These are phyloP conservation scores for Candida tallmaniae DNA, from an alignment of 805 yeast species.

Conservation along the genomic window DNA sequence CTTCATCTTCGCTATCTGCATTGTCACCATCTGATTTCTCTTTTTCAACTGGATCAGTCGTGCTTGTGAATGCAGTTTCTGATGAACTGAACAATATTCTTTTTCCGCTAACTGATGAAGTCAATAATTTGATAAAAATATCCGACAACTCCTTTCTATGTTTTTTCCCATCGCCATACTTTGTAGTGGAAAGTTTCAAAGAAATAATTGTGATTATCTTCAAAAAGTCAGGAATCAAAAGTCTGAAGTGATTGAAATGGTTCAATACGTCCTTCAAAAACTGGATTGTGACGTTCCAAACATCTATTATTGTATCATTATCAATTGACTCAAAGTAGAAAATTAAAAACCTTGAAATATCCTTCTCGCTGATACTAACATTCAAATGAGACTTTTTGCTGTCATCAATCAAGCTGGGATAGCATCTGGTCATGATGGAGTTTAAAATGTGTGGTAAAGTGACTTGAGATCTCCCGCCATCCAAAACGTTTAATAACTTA, in stretches of 20 bases:
- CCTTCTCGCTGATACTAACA: conserved; percentile 41
- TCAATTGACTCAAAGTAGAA: conserved; percentile 64
- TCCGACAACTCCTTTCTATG: conserved; percentile 53
- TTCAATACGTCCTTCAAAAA: conserved; percentile 59
- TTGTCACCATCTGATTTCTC: conserved; percentile 3
- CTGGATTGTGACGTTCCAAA: conserved; percentile 54
- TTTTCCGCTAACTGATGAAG: conserved; percentile 11
- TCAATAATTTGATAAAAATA: conserved; percentile 28
- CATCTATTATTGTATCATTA: conserved; percentile 73
- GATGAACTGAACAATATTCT: conserved; percentile 7
- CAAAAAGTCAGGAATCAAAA: conserved; percentile 49
- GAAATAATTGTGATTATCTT: conserved; percentile 50
- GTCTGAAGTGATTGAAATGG: conserved; percentile 44
- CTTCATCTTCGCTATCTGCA: conserved; percentile 12
- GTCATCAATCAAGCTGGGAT: conserved; percentile 26
- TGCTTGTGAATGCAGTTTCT: conserved; percentile 1
- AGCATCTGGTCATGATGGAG: conserved; percentile 46
- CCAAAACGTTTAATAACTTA: conserved; percentile 70
- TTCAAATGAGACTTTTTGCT: conserved; percentile 43
- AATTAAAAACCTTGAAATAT: conserved; percentile 50
- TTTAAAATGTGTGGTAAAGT: conserved; percentile 67
- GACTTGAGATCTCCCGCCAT: conserved; percentile 74
- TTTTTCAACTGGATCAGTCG: conserved; percentile 1
- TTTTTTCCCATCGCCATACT: conserved; percentile 58
- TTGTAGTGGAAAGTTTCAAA: conserved; percentile 51